Percentiles rank a stretch among this genome's conserved stretches.
These are phyloP conservation scores for Bipolaris bicolor DNA, from an alignment of 2,329 filamentous ascomycete genomes.

Conservation along the genomic window DNA sequence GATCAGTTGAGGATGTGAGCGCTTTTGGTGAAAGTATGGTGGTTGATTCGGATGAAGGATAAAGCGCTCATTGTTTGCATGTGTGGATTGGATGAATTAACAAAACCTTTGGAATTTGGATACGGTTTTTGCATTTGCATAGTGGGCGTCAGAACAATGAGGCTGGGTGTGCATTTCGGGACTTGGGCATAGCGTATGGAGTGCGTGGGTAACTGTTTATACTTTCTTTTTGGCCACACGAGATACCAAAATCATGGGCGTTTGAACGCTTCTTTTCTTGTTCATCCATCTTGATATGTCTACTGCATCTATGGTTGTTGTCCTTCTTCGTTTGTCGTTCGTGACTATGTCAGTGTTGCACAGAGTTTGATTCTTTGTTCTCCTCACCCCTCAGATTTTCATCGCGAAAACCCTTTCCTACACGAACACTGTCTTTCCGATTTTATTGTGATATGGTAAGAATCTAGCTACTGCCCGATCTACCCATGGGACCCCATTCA, in stretches of 20 bases:
- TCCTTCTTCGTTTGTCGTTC: neutral
- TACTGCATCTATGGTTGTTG: neutral
- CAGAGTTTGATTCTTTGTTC: too few species aligned
- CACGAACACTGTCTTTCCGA: too few species aligned
- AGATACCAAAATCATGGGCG: neutral
- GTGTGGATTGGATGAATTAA: neutral
- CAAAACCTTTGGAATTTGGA: neutral
- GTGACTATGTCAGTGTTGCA: too few species aligned
- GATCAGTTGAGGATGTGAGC: slow-evolving; percentile 50
- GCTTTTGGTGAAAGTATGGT: slow-evolving; percentile 58
- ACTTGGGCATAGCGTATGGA: slow-evolving; percentile 11
- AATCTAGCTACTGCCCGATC: too few species aligned
- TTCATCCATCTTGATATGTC: neutral
- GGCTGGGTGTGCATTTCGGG: neutral
- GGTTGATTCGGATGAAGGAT: slow-evolving; percentile 60
- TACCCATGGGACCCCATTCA: neutral
- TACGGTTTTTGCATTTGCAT: neutral
- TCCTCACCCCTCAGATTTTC: too few species aligned
- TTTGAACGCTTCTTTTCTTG: neutral
- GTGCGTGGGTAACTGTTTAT: too few species aligned
- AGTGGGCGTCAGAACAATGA: slow-evolving; percentile 1
- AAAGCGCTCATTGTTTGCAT: neutral
- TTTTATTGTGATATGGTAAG: too few species aligned
- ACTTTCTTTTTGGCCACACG: neutral
- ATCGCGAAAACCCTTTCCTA: too few species aligned